These are phyloP conservation scores for Diaporthe eres DNA, from an alignment of 2,329 filamentous ascomycete genomes.

Conservation along the genomic window DNA sequence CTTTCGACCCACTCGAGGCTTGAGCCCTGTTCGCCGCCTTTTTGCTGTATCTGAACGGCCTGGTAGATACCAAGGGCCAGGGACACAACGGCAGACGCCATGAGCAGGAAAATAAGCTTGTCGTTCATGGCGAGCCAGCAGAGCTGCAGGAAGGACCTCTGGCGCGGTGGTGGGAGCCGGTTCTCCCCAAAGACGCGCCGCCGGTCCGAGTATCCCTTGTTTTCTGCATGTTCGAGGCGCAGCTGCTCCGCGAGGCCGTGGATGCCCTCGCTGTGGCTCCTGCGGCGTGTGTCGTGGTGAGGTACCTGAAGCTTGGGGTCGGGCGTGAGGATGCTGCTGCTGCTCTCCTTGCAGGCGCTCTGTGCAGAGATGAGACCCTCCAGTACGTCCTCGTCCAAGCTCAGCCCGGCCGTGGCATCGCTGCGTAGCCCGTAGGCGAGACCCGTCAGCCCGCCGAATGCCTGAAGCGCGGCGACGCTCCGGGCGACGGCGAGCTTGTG, in stretches of 20 bases:
- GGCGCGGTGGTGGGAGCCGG: conserved; percentile 75
- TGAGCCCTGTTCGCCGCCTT: conserved; percentile 56
- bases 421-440: conserved; percentile 66
- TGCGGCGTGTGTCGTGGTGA: conserved; percentile 42
- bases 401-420: conserved; percentile 62
- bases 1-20: conserved; percentile 86
- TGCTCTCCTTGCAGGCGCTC: conserved; percentile 58
- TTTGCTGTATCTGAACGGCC: conserved; percentile 52
- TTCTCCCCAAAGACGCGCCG: conserved; percentile 80
- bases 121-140: conserved; percentile 88
- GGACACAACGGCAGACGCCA: conserved; percentile 80
- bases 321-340: conserved; percentile 42
- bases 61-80: conserved; percentile 83
- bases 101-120: conserved; percentile 81
- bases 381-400: conserved; percentile 62
- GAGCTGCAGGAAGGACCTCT: conserved; percentile 77
- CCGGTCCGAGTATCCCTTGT: conserved; percentile 68
- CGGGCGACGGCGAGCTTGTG: conserved; percentile 67
- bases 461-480: conserved; percentile 62
- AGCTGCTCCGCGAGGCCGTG: conserved; percentile 45
- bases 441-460: conserved; percentile 67
- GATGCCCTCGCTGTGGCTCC: conserved; percentile 45
- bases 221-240: conserved; percentile 48
- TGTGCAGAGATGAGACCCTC: conserved; percentile 62
- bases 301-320: conserved; percentile 16